Evolutionary conservation across 768 basidiomycete genomes (phyloP).

Genomic region (Leccinum obscurum): DNA sequence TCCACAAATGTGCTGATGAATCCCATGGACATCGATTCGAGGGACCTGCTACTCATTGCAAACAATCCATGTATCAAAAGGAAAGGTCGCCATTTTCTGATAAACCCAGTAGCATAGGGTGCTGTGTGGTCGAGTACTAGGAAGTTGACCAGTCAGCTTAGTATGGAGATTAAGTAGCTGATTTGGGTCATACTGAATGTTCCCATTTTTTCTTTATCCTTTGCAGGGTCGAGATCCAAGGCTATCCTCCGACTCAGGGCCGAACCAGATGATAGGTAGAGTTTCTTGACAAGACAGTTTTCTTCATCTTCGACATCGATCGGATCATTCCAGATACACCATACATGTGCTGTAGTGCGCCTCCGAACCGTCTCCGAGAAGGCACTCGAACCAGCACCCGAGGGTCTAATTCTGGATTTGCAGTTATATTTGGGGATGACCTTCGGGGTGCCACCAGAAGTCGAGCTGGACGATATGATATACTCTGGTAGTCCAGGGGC

Average conservation of each 20-base stretch:
- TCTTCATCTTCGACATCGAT: conserved; percentile 3
- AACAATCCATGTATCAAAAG: neutral
- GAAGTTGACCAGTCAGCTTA: neutral
- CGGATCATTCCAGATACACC: neutral
- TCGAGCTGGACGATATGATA: conserved; percentile 15
- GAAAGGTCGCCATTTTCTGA: neutral
- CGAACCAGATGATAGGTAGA: neutral
- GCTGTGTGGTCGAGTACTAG: neutral
- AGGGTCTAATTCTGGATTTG: neutral
- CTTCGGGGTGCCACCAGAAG: conserved; percentile 19
- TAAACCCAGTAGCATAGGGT: neutral
- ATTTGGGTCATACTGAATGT: neutral
- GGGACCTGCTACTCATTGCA: neutral
- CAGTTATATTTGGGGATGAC: conserved; percentile 11
- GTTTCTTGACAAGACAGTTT: neutral
- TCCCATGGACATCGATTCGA: neutral
- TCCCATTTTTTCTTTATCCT: neutral
- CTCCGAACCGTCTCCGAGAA: neutral
- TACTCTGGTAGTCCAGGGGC: conserved; percentile 21
- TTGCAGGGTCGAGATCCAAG: neutral
- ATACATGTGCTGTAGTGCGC: conserved; percentile 8
- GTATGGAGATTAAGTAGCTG: neutral
- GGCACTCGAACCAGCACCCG: neutral
- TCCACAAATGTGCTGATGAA: neutral
- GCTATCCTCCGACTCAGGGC: neutral